phyloP scores from a whole-genome alignment of 805 yeast species.

The Saccharomycopsis vini region DNA sequence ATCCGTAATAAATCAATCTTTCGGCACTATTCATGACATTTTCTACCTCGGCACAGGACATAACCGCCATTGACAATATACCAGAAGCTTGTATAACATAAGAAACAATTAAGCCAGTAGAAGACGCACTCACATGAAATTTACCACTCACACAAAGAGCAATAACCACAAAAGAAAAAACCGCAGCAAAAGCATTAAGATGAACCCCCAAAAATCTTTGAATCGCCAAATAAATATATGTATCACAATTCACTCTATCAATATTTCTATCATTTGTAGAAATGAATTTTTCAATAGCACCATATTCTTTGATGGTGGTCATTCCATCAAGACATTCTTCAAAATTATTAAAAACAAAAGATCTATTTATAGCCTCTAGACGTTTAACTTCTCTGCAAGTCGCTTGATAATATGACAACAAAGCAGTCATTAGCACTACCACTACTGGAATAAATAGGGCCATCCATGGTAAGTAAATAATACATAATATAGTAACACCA shows the following conservation, averaged over 20 bases:
- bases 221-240: constrained; percentile 49
- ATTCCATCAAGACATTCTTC: constrained; percentile 63
- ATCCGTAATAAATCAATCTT: constrained; percentile 58
- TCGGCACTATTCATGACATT: constrained; percentile 54
- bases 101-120: constrained; percentile 62
- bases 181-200: constrained; percentile 45
- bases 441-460: constrained; percentile 51
- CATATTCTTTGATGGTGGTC: constrained; percentile 55
- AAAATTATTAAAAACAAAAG: constrained; percentile 61
- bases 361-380: constrained; percentile 60
- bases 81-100: constrained; percentile 48
- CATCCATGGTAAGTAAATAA: constrained; percentile 68
- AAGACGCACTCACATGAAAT: constrained; percentile 49
- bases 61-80: constrained; percentile 48
- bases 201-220: constrained; percentile 68
- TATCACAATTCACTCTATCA: constrained; percentile 59
- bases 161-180: constrained; percentile 45
- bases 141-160: constrained; percentile 53
- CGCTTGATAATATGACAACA: constrained; percentile 40
- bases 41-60: constrained; percentile 58
- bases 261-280: constrained; percentile 36
- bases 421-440: background rate
- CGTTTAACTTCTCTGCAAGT: constrained; percentile 71
- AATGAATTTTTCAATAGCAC: constrained; percentile 37
- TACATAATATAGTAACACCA: constrained; percentile 57